These are phyloP conservation scores for Xylaria sp. DNA, from an alignment of 2,329 filamentous ascomycete genomes.

Conservation along the genomic window DNA sequence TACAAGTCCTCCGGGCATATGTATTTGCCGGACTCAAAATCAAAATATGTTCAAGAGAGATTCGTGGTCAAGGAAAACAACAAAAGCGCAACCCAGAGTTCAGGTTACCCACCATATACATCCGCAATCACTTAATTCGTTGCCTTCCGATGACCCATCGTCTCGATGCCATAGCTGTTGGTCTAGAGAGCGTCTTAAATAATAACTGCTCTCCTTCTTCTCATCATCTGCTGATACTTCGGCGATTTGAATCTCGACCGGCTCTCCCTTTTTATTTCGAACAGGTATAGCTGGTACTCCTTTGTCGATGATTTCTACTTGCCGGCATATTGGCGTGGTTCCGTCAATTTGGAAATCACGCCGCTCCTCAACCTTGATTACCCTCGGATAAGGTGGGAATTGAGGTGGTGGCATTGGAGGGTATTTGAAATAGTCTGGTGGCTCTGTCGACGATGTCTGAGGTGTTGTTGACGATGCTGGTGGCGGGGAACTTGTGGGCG, in stretches of 20 bases:
- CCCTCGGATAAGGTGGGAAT: constrained; percentile 58
- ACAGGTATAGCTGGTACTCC: constrained; percentile 53
- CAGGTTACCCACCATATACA: constrained; percentile 64
- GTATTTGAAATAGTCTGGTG: constrained; percentile 30
- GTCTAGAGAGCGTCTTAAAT: constrained; percentile 16
- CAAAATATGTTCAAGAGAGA: constrained; percentile 15
- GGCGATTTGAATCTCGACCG: constrained; percentile 56
- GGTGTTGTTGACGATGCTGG: constrained; percentile 31
- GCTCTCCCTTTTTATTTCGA: constrained; percentile 52
- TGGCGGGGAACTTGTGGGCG: constrained; percentile 23
- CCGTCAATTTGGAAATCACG: constrained; percentile 53
- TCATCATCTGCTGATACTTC: constrained; percentile 51
- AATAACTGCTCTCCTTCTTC: constrained; percentile 20
- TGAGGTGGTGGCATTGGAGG: constrained; percentile 36
- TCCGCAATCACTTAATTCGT: constrained; percentile 61
- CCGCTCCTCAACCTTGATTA: constrained; percentile 66
- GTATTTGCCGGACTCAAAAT: constrained; percentile 10
- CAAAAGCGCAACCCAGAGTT: constrained; percentile 11
- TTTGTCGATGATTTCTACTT: constrained; percentile 57
- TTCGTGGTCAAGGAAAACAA: constrained; percentile 6
- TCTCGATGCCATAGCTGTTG: constrained; percentile 27
- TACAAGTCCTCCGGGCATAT: constrained; percentile 22
- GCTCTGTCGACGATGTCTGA: constrained; percentile 25
- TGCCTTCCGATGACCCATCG: constrained; percentile 28
- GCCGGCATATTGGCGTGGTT: constrained; percentile 57